Evolutionary conservation across 2,329 filamentous ascomycete species (phyloP).

Genomic region (Claviceps africana): DNA sequence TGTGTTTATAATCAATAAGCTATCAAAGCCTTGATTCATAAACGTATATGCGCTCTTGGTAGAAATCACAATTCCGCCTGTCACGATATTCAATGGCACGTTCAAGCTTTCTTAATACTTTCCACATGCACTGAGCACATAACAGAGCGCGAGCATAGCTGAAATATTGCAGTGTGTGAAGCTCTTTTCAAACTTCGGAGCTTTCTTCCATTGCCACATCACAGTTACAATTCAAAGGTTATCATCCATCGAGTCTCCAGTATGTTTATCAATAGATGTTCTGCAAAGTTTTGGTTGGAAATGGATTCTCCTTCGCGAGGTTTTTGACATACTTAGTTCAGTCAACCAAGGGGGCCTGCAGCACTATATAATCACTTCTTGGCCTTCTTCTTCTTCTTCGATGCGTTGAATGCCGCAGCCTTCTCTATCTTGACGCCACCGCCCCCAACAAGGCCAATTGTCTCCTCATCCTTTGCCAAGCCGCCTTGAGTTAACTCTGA

Average conservation of each 20-base stretch:
- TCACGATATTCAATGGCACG: background rate
- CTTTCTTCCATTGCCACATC: background rate
- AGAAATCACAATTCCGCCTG: background rate
- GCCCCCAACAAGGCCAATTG: conserved; percentile 47
- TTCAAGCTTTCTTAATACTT: background rate
- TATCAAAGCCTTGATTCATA: background rate
- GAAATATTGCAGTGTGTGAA: background rate
- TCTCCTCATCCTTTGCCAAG: conserved; percentile 59
- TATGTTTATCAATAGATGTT: background rate
- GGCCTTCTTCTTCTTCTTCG: conserved; percentile 38
- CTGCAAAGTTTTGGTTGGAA: no score
- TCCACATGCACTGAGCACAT: background rate
- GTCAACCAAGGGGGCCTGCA: background rate
- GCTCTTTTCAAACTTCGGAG: background rate
- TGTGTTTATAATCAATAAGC: background rate
- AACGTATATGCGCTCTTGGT: background rate
- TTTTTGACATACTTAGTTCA: background rate
- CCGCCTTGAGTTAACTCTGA: conserved; percentile 75
- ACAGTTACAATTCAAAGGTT: no score
- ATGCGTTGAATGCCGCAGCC: conserved; percentile 25
- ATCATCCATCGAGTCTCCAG: background rate
- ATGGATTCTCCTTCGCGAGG: background rate
- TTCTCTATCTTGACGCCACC: conserved; percentile 53
- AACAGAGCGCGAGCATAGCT: background rate
- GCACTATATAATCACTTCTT: conserved; percentile 30